Base-by-base conservation (phyloP, 148 eudicot species). In the Camellia sinensis region DNA sequence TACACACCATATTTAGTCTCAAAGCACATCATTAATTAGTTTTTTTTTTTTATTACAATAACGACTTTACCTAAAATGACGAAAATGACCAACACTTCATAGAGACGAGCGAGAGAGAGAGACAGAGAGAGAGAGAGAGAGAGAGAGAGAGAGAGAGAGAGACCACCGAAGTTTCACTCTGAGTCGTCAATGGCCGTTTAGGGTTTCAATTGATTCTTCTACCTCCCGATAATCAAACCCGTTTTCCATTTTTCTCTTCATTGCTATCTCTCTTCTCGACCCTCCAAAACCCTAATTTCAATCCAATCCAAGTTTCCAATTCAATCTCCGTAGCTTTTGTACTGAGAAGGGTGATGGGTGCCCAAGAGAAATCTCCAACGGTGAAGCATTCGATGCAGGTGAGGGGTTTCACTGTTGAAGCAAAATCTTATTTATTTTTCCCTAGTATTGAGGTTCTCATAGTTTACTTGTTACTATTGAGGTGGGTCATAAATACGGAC, bases 381-480 rank as follows among this genome's bases (percentile, higher is more conserved):
- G 68, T 83, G 48, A 85, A 59, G 62, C 84, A 82, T 87, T 79
- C 86, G 82, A 79, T 87, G 87, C 92, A 89, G 89, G 92, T 87
- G 21, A 73, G 89, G 80, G 15, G 48, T 48, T 10, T 21, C 48
- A n/a, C 54, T 21, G n/a, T 63, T 37, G 17, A 37, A 41, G 21
- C 6, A n/a, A 53, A 29, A 74, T 15, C 52, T 68, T n/a, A 62
- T 17, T 22, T 14, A 14, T 73, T 81, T 67, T 71, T 45, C 68
- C 54, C 69, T 77, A 53, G 69, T 62, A 75, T 84, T 52, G 63
- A 50, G 45, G 52, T 75, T 41, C 40, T 21, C 11, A 10, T 22
- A 46, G 2, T 6, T 45, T 71, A 40, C 7, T 65, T 50, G 57
- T 52, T 19, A 22, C 18, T 46, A 10, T 22, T 15, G 29, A 40